Base-by-base conservation (phyloP, 2,329 filamentous ascomycete species). In the Davidsoniella eucalypti region DNA sequence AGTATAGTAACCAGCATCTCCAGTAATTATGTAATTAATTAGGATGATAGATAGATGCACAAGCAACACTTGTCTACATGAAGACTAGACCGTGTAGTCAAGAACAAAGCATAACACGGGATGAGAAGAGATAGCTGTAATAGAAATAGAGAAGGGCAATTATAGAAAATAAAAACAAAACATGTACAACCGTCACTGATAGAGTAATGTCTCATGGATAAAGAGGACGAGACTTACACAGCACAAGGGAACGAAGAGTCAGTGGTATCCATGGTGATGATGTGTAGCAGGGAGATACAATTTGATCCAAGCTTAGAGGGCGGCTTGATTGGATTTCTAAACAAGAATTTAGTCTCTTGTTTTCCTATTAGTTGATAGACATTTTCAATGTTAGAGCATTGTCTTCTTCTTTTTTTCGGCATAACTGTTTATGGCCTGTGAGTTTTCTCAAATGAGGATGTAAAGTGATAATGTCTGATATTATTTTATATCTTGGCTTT, bases 171-270 rank as follows among this genome's bases (percentile, higher is more conserved):
- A 37, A 33, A 49, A 49, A 40, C 14, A 36, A 42, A 33, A 42
- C 16, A 26, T 21, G 16, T 36, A n/a, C n/a, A 16, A 16, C 26
- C n/a, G 38, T 14, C 25, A 23, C 12, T 18, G 21, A 29, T 3
- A 12, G 2, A 29, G 41, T 33, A 44, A 29, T 38, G 18, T 29
- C 12, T 36, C 49, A 54, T 54, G 52, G 55, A 56, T 54, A 52
- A 56, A 50, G 54, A 55, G 48, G n/a, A 41, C 39, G 25, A 25
- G 16, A 66, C 76, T 60, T 68, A 81, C 80, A 84, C 61, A 29
- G 73, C 71, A 63, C 77, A 82, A 47, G 79, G 78, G 58, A 81
- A 82, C 14, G 69, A 67, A 44, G 67, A 56, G 56, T 73, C 70
- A 52, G 62, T 57, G 57, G 60, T 60, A 54, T 65, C 61, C 66